Conservation (phyloP, 2,329 filamentous ascomycete genomes). For the Ophiocordyceps australis region DNA sequence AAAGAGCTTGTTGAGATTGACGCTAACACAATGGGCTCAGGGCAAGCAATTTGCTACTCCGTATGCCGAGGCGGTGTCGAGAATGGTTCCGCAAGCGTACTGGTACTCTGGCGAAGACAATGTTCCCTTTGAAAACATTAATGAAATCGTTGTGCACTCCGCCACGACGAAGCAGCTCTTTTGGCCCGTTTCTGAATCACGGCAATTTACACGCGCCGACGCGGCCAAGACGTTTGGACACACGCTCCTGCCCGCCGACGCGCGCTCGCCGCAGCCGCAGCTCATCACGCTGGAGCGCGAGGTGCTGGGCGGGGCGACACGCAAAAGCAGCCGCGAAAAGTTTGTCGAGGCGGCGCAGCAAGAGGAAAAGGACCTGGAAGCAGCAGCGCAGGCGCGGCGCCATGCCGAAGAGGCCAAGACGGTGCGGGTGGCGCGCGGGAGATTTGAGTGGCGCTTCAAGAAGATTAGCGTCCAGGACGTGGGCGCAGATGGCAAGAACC, state of each 20-base stretch:
- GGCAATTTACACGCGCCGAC: slow-evolving; percentile 44
- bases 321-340: slow-evolving; percentile 16
- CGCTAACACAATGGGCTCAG: slow-evolving; percentile 25
- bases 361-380: slow-evolving; percentile 23
- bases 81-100: slow-evolving; percentile 62
- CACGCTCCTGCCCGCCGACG: slow-evolving; percentile 39
- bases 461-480: slow-evolving; percentile 37
- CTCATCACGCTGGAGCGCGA: slow-evolving; percentile 37
- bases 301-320: slow-evolving; percentile 16
- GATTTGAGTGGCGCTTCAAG: slow-evolving; percentile 46
- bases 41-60: slow-evolving; percentile 58
- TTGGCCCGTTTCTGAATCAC: slow-evolving; percentile 42
- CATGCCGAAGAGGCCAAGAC: slow-evolving; percentile 20
- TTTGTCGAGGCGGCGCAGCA: slow-evolving; percentile 24
- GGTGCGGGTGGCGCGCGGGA: slow-evolving; percentile 25
- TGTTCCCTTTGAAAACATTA: slow-evolving; percentile 37
- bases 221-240: slow-evolving; percentile 47
- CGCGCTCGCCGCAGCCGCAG: slow-evolving; percentile 43
- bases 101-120: slow-evolving; percentile 31
- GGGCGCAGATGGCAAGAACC: slow-evolving; percentile 32
- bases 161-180: slow-evolving; percentile 47
- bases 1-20: too few species aligned
- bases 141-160: slow-evolving; percentile 45
- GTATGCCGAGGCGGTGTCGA: slow-evolving; percentile 58
- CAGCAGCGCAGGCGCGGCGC: slow-evolving; percentile 13